Evolutionary conservation across 2,329 filamentous ascomycete species (phyloP).

Genomic region (Sporothrix dimorphospora): DNA sequence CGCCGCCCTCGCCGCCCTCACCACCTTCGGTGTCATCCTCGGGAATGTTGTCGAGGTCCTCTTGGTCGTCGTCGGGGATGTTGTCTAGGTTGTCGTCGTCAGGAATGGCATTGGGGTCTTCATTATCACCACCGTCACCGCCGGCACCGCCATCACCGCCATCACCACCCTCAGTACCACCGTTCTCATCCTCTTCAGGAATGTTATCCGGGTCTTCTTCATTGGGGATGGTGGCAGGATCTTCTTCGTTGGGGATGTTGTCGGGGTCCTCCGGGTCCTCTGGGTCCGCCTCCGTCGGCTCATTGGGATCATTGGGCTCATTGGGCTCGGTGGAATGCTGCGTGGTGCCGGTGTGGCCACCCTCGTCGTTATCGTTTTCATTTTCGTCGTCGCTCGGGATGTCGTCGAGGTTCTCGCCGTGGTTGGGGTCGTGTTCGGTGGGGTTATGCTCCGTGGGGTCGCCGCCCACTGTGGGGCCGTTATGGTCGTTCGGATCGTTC

Average conservation of each 20-base stretch:
- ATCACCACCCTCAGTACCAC: background rate
- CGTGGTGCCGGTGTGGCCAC: background rate
- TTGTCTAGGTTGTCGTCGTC: background rate
- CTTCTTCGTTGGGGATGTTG: background rate
- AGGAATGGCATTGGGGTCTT: background rate
- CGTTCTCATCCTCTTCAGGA: background rate
- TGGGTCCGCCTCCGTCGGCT: too few species aligned
- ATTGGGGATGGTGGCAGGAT: background rate
- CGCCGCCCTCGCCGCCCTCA: too few species aligned
- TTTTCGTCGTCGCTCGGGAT: background rate
- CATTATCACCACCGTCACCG: background rate
- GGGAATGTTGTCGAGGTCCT: background rate
- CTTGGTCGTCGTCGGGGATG: background rate
- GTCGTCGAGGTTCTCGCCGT: background rate
- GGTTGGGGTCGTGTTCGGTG: background rate
- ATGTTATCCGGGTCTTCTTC: background rate
- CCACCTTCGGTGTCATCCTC: background rate
- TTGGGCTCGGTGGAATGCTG: background rate
- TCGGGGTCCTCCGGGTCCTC: background rate
- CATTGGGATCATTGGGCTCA: background rate
- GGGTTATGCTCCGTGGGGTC: background rate
- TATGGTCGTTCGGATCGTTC: background rate
- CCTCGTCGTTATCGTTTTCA: background rate
- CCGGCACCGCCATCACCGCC: background rate
- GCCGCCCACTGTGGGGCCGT: background rate